These are phyloP conservation scores for Prunus salicina DNA, from an alignment of 306 rosid genomes.

Conservation along the genomic window DNA sequence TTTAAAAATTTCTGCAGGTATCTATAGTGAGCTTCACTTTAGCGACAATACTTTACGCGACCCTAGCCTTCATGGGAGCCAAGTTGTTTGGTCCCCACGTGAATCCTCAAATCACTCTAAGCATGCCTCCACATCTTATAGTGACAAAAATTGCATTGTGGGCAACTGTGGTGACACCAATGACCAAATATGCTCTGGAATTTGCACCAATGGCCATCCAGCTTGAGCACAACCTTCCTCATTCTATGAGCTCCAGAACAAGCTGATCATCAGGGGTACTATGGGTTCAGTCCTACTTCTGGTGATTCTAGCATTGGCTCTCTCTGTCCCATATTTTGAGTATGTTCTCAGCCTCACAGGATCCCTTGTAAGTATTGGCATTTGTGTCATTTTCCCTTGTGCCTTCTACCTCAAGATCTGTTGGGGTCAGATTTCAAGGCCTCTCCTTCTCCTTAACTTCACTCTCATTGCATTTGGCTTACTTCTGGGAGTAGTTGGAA, in stretches of 20 bases:
- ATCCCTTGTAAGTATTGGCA: conserved; percentile 45
- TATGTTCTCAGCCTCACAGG: conserved; percentile 74
- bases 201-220: conserved; percentile 70
- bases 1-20: conserved; percentile 41
- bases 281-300: conserved; percentile 52
- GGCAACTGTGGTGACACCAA: conserved; percentile 76
- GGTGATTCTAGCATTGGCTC: conserved; percentile 52
- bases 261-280: conserved; percentile 38
- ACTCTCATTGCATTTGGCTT: conserved; percentile 40
- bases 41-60: conserved; percentile 38
- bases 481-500: conserved; percentile 51
- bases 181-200: conserved; percentile 80
- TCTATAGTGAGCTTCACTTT: conserved; percentile 62
- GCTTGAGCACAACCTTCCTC: conserved; percentile 52
- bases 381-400: conserved; percentile 54
- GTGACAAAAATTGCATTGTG: conserved; percentile 64
- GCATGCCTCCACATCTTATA: conserved; percentile 51
- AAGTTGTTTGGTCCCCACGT: conserved; percentile 59
- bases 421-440: conserved; percentile 49
- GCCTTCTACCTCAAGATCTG: conserved; percentile 58
- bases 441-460: conserved; percentile 37
- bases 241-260: conserved; percentile 33
- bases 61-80: conserved; percentile 65
- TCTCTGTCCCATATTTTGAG: conserved; percentile 61
- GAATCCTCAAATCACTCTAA: conserved; percentile 65